Conservation (phyloP, 768 basidiomycete genomes). For the Fistulinella prunicolor region DNA sequence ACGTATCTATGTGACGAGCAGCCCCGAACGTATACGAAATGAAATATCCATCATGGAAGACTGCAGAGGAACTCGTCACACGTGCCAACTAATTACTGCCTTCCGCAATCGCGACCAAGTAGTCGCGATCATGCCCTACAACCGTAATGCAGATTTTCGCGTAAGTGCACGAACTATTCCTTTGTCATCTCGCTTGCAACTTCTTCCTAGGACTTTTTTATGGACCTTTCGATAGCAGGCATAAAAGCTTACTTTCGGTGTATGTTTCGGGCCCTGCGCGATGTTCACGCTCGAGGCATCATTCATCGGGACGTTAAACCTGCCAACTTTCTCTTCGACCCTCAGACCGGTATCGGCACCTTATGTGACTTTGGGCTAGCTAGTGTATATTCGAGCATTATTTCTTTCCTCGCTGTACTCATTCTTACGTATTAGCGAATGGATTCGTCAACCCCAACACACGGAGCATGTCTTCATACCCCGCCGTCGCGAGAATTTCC, state of each 20-base stretch:
- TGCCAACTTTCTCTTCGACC: slow-evolving; percentile 94
- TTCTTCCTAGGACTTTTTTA: slow-evolving; percentile 67
- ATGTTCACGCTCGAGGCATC: slow-evolving; percentile 81
- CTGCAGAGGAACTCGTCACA: slow-evolving; percentile 79
- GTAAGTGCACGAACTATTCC: slow-evolving; percentile 46
- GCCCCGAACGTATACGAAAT: slow-evolving; percentile 87
- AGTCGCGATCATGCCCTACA: slow-evolving; percentile 91
- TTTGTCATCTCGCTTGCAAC: slow-evolving; percentile 6
- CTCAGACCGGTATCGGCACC: slow-evolving; percentile 75
- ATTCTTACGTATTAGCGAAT: slow-evolving; percentile 47
- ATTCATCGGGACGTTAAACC: slow-evolving; percentile 98
- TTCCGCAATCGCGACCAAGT: slow-evolving; percentile 91
- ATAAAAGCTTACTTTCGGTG: slow-evolving; percentile 88
- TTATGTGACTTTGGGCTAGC: slow-evolving; percentile 96
- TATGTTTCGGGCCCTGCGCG: slow-evolving; percentile 85
- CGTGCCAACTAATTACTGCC: slow-evolving; percentile 92
- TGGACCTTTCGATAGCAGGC: slow-evolving; percentile 64
- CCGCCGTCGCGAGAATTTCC: slow-evolving; percentile 56
- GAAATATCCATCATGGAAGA: slow-evolving; percentile 90
- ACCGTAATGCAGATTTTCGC: slow-evolving; percentile 88
- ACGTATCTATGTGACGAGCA: slow-evolving; percentile 95
- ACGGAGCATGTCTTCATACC: slow-evolving; percentile 77
- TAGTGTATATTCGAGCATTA: slow-evolving; percentile 53
- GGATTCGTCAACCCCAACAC: slow-evolving; percentile 40
- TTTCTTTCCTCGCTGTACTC: background rate